Evolutionary conservation across 2,329 filamentous ascomycete species (phyloP).

Genomic region (Verticillium dahliae): DNA sequence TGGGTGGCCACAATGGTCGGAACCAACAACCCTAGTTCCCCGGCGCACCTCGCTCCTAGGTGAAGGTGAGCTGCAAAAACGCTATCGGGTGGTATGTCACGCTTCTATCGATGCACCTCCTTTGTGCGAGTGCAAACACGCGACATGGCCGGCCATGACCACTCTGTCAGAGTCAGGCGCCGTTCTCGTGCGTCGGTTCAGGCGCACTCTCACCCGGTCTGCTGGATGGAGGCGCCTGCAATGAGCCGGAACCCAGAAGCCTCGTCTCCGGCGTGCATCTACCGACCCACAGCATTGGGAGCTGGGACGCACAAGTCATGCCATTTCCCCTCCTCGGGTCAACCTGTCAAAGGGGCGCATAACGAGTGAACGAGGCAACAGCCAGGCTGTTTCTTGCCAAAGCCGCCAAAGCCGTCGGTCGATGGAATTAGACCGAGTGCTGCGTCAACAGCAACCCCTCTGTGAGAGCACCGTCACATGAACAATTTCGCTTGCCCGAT

Average conservation of each 20-base stretch:
- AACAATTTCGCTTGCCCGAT: no score
- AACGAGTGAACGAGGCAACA: background rate
- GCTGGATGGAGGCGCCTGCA: background rate
- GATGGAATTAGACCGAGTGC: no score
- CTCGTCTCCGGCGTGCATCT: background rate
- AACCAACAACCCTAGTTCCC: slow-evolving; percentile 45
- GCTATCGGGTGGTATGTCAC: slow-evolving; percentile 3
- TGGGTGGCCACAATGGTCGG: slow-evolving; percentile 26
- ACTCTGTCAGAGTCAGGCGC: background rate
- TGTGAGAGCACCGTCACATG: no score
- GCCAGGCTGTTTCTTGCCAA: background rate
- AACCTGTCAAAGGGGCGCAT: background rate
- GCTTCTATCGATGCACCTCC: background rate
- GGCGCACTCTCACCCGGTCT: background rate
- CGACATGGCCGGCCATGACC: background rate
- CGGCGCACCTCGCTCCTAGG: slow-evolving; percentile 36
- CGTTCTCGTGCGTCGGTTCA: background rate
- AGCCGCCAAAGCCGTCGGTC: no score
- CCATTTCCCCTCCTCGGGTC: background rate
- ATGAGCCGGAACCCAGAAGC: background rate
- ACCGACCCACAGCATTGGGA: background rate
- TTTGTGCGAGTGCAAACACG: background rate
- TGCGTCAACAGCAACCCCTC: no score
- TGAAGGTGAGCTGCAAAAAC: slow-evolving; percentile 30
- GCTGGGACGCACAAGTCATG: background rate